Base-by-base conservation (phyloP, 2,329 filamentous ascomycete genomes). In the Aspergillus fumigatiaffinis region DNA sequence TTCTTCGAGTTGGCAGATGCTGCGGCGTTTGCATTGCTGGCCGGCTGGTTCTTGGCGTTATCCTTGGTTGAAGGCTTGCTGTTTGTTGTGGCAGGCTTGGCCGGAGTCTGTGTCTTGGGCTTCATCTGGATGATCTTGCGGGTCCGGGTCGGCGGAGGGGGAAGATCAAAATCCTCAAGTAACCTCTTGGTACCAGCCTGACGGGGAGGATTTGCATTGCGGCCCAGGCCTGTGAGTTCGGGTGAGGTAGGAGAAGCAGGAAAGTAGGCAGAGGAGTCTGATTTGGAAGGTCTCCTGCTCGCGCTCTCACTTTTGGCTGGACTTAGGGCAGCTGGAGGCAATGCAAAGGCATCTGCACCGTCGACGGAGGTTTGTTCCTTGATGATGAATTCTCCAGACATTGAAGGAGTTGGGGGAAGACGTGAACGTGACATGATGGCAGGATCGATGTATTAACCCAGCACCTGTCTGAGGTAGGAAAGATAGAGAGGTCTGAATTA, bases 51-150 rank as follows among this genome's bases (percentile, higher is more conserved):
- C 20, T 68, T 71, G 32, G 51, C 60, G 28, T 50, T 68, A 5
- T 71, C 68, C 47, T 69, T 71, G 29, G 67, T 52, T 8, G 68
- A 60, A 21, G 53, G 28, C 49, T 60, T 61, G 59, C 56, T 55
- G 60, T 53, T 28, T 51, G 64, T 63, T 61, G 38, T 71, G 63
- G 54, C 76, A 70, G 58, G 79, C 70, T 63, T 84, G 77, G 29
- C 74, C 67, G 26, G 79, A 76, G 20, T 84, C 53, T 71, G 72
- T 2, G 71, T 70, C 59, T 80, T 79, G 10, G 86, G 93, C 75
- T 96, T 96, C 92, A 97, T 96, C 77, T 97, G 93, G 57, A 97
- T 97, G 71, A 99, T 97, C 78, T 95, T 97, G 68, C 93, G 88
- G 46, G 91, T 90, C 61, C 93, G 83, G 3, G 92, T 96, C 0